Evolutionary conservation across 129 eudicot species (phyloP).

Genomic region (Ambrosia artemisiifolia): DNA sequence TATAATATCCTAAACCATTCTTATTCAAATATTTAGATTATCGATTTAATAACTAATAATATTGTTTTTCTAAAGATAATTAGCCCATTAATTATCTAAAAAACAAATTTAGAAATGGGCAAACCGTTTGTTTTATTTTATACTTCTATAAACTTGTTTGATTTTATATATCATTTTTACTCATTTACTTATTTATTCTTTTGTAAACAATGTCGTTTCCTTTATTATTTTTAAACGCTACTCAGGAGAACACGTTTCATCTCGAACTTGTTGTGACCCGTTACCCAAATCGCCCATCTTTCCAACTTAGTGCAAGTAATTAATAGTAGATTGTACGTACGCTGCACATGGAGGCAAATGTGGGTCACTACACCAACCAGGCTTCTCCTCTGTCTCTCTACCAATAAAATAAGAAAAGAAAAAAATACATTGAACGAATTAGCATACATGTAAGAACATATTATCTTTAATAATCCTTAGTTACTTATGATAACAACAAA

Average conservation of each 20-base stretch:
- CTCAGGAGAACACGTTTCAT: neutral
- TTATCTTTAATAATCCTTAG: slow-evolving; percentile 5
- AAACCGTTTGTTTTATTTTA: neutral
- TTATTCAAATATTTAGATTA: neutral
- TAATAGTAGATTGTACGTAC: slow-evolving; percentile 38
- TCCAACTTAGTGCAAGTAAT: neutral
- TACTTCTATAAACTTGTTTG: too few relatives aligned
- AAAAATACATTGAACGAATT: neutral
- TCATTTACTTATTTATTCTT: too few relatives aligned
- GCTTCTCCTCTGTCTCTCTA: slow-evolving; percentile 68
- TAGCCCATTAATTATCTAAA: neutral
- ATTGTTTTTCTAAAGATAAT: neutral
- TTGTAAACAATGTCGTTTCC: too few relatives aligned
- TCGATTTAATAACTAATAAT: neutral
- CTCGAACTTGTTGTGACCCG: too few relatives aligned
- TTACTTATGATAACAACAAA: slow-evolving; percentile 3
- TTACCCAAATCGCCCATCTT: neutral
- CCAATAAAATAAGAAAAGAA: slow-evolving; percentile 5
- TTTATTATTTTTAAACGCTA: neutral
- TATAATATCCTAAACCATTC: neutral
- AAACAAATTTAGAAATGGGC: neutral
- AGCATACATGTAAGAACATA: neutral
- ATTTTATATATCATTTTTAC: too few relatives aligned
- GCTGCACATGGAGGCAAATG: slow-evolving; percentile 94
- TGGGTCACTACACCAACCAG: slow-evolving; percentile 83